Base-by-base conservation (phyloP, 2,329 filamentous ascomycete genomes). In the Huntiella bhutanensis region DNA sequence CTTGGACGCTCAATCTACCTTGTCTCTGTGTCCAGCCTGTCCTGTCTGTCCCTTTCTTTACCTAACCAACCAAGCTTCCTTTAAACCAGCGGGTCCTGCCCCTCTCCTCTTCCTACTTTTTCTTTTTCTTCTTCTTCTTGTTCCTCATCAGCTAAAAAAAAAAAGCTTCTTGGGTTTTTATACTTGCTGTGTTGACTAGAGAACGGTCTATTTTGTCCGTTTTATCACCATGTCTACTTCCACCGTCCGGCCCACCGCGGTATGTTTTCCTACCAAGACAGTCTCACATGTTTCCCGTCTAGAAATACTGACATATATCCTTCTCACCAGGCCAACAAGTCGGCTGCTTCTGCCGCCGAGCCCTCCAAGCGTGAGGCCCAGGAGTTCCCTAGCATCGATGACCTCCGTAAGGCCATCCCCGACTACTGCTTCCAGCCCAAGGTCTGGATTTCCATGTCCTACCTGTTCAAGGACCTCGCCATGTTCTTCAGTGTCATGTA, bases 341-440 rank as follows among this genome's bases (percentile, higher is more conserved):
- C 32, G 40, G 8, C 45, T 5, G 35, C 44, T 8, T 32, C 43
- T 5, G 28, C 39, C 22, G 48, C 16, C 12, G 35, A n/a, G n/a
- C 46, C 16, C 11, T 19, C 41, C 15, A 42, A 16, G 15, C 46
- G 46, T 34, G 38, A 28, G 19, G 33, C 38, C 11, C 37, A 38
- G 37, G 51, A 48, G 45, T 53, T 54, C 55, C 67, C 67, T 39
- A 66, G 69, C 53, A 66, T 69, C 53, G 64, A 66, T 55, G 64
- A 64, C 41, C 60, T 69, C 52, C 58, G 63, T 44, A 60, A 67
- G 53, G 68, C 72, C 44, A 77, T 79, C 52, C 75, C 75, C 19
- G 60, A 66, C 12, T 67, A 77, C 56, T 79, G 75, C 65, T 77
- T 78, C 60, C 57, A 73, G 56, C 69, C 70, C 3, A 70, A 70